Conservation (phyloP, 129 eudicot genomes). For the Lactuca saligna region DNA sequence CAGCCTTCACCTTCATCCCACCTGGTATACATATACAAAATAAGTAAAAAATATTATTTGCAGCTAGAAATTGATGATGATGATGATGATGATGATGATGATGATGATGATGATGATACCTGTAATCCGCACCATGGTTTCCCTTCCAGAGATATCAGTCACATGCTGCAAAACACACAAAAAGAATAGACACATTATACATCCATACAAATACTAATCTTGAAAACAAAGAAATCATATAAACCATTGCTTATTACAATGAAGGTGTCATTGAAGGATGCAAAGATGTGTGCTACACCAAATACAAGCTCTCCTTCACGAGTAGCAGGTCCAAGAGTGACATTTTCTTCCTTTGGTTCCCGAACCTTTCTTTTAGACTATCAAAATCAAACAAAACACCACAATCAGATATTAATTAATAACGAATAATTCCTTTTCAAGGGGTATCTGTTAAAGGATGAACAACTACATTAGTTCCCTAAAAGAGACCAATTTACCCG, state of each 20-base stretch:
- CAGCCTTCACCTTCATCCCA: constrained; percentile 55
- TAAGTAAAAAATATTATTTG: too few relatives aligned
- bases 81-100: too few relatives aligned
- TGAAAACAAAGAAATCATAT: background rate
- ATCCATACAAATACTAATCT: too few relatives aligned
- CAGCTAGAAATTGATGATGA: too few relatives aligned
- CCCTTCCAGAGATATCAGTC: constrained; percentile 62
- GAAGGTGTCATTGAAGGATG: constrained; percentile 65
- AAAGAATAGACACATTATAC: too few relatives aligned
- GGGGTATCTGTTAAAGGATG: too few relatives aligned
- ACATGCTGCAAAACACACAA: constrained; percentile 43
- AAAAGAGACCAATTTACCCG: too few relatives aligned
- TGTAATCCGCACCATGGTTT: constrained; percentile 68
- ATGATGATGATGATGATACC: constrained; percentile 16
- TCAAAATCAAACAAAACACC: background rate
- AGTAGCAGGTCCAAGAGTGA: constrained; percentile 58
- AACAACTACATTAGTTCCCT: too few relatives aligned
- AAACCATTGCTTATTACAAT: constrained; percentile 33
- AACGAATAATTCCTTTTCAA: too few relatives aligned
- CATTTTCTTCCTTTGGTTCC: constrained; percentile 71
- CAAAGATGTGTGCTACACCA: constrained; percentile 59
- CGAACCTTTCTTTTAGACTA: constrained; percentile 59
- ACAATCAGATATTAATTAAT: too few relatives aligned
- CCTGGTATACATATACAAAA: constrained; percentile 6
- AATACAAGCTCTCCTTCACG: constrained; percentile 55